Conservation (phyloP, 176 grass and related monocot species). For the Phragmites australis region DNA sequence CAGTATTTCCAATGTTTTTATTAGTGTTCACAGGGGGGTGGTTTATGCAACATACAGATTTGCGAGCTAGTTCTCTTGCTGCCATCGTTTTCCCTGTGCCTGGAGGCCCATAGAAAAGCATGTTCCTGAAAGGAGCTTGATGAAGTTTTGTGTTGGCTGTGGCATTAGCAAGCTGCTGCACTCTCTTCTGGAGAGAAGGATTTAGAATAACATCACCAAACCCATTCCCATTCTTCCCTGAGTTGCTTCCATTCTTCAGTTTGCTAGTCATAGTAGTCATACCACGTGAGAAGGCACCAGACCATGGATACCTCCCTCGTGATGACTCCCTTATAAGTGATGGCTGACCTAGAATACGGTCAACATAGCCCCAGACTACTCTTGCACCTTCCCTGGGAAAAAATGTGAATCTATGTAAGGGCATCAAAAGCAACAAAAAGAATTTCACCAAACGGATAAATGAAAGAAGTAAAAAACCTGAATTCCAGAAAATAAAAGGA, state of each 20-base stretch:
- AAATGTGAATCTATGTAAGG: conserved; percentile 32
- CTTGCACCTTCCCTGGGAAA: conserved; percentile 81
- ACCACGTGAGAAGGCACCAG: conserved; percentile 61
- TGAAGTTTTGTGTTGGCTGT: conserved; percentile 95
- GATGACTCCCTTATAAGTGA: conserved; percentile 98
- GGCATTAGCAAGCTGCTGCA: conserved; percentile 85
- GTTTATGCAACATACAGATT: conserved; percentile 67
- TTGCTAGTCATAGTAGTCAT: conserved; percentile 65
- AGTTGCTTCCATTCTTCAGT: conserved; percentile 56
- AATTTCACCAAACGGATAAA: background rate
- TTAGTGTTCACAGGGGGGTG: background rate
- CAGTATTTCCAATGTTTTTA: conserved; percentile 14
- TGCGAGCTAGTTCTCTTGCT: conserved; percentile 78
- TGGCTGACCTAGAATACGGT: conserved; percentile 97
- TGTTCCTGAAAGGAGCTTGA: conserved; percentile 98
- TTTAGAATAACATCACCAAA: conserved; percentile 99
- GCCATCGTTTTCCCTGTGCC: conserved; percentile 99
- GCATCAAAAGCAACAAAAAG: background rate
- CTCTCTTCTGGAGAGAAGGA: conserved; percentile 89
- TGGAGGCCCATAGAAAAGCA: conserved; percentile 98
- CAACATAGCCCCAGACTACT: conserved; percentile 97
- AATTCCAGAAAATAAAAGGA: conserved; percentile 5
- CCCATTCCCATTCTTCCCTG: conserved; percentile 67
- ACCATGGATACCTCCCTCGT: conserved; percentile 91
- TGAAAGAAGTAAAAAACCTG: background rate